These are phyloP conservation scores for Suillus spraguei DNA, from an alignment of 768 basidiomycete species.

Conservation along the genomic window DNA sequence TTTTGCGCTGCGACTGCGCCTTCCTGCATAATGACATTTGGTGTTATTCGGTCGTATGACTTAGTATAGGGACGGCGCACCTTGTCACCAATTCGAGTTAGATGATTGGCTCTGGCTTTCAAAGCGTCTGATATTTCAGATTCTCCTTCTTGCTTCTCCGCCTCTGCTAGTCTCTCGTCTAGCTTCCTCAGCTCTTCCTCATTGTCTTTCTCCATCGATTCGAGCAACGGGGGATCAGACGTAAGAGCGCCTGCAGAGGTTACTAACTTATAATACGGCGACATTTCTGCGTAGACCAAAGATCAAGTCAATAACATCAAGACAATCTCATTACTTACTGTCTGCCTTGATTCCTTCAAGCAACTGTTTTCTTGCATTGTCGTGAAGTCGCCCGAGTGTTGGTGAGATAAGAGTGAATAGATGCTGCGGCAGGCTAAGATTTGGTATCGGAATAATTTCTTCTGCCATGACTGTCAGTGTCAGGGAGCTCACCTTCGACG, in stretches of 20 bases:
- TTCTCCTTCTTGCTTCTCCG: conserved; percentile 90
- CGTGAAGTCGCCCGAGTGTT: conserved; percentile 62
- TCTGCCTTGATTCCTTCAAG: conserved; percentile 79
- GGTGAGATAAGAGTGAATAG: conserved; percentile 73
- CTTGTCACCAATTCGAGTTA: conserved; percentile 89
- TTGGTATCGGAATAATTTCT: conserved; percentile 87
- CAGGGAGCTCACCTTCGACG: conserved; percentile 26
- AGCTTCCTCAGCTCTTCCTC: conserved; percentile 69
- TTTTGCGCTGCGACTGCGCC: conserved; percentile 80
- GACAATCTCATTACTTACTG: conserved; percentile 48
- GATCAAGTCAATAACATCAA: conserved; percentile 10
- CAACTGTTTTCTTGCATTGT: conserved; percentile 62
- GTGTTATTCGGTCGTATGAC: not conserved
- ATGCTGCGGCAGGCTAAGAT: conserved; percentile 79
- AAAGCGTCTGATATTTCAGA: conserved; percentile 90
- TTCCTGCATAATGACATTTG: conserved; percentile 50
- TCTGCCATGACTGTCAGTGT: conserved; percentile 63
- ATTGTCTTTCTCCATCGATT: conserved; percentile 59
- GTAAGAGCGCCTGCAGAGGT: conserved; percentile 49
- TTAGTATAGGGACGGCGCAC: conserved; percentile 25
- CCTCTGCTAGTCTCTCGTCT: conserved; percentile 80
- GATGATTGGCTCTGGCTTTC: conserved; percentile 80
- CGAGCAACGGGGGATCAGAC: conserved; percentile 38
- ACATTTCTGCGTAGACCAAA: conserved; percentile 66
- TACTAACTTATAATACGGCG: conserved; percentile 72